Base-by-base conservation (phyloP, 345 rosid species). In the Salix suchowensis region DNA sequence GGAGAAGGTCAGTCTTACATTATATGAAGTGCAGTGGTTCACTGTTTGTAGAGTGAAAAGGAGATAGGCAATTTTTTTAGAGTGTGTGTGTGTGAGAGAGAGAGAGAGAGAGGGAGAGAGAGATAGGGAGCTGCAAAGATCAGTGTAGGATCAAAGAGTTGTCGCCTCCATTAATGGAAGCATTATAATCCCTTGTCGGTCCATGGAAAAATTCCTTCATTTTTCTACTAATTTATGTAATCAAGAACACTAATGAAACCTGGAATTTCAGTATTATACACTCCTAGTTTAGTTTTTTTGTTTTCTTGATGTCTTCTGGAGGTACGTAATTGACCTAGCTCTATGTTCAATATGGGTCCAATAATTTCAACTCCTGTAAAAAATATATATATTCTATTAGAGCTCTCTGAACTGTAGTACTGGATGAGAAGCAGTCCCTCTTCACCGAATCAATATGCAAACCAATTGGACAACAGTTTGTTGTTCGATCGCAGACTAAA, bases 91-190 rank as follows among this genome's bases (percentile, higher is more conserved):
- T 58, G 30, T 39, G 7, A 13, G 72, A 12, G 23, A 6, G 42
- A 48, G 76, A 67, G 81, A 72, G 74, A 36, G 82, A 72, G 68
- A 60, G 66, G 58, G 87, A 86, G 79, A 79, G 78, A 80, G 79
- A 76, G 88, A 88, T 83, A 86, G 77, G 84, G 75, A 83, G 85
- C 77, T 80, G 87, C 89, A 87, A 81, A 86, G 84, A 86, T 89
- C 90, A 86, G 87, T 75, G 83, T 85, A 92, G 86, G 88, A 93
- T 91, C 90, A 77, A 84, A 88, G 87, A 78, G 82, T 72, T 93
- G 98, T 91, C 95, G 90, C 92, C 88, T 89, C 87, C 91, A 87
- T 86, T 90, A 88, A 86, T 87, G 90, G 93, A 91, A 89, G 84
- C 85, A 85, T 76, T 87, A 81, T 84, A 84, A 85, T 84, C 88